A percentile compares a stretch with the other conserved stretches of the same genome.
phyloP scores from a whole-genome alignment of 2,329 filamentous ascomycete species.

The Aureobasidium sp. region DNA sequence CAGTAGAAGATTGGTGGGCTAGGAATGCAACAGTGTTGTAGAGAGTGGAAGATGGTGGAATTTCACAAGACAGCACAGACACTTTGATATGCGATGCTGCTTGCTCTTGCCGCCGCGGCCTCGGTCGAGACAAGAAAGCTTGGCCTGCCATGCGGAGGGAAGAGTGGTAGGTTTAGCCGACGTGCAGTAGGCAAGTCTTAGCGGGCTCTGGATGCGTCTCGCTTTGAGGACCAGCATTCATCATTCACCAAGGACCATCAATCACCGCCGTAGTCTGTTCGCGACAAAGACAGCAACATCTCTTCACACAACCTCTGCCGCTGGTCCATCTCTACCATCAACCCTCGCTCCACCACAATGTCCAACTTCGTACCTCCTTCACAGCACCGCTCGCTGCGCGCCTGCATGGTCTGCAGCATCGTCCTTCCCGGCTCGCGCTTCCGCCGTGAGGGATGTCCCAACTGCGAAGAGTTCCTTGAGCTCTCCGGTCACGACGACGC shows the following conservation, averaged over 20 bases:
- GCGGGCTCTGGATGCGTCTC: not conserved
- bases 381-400: conserved; percentile 80
- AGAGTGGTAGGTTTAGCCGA: not conserved
- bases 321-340: not conserved
- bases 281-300: too few relatives aligned
- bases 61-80: conserved; percentile 5
- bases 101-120: not conserved
- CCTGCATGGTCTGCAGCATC: conserved; percentile 98
- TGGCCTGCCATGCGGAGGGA: not conserved
- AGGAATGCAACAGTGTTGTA: not conserved
- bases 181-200: not conserved
- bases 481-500: conserved; percentile 67
- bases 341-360: conserved; percentile 24
- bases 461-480: conserved; percentile 89
- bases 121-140: not conserved
- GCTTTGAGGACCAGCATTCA: not conserved
- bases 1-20: not conserved
- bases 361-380: conserved; percentile 62
- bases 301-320: too few relatives aligned
- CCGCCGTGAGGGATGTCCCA: conserved; percentile 79
- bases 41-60: not conserved
- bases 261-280: too few relatives aligned
- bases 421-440: conserved; percentile 80
- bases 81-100: not conserved
- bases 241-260: too few relatives aligned